Percentiles rank a stretch among this genome's conserved stretches.
Evolutionary conservation across 768 basidiomycete genomes (phyloP).

Genomic region (Suillus bovinus): DNA sequence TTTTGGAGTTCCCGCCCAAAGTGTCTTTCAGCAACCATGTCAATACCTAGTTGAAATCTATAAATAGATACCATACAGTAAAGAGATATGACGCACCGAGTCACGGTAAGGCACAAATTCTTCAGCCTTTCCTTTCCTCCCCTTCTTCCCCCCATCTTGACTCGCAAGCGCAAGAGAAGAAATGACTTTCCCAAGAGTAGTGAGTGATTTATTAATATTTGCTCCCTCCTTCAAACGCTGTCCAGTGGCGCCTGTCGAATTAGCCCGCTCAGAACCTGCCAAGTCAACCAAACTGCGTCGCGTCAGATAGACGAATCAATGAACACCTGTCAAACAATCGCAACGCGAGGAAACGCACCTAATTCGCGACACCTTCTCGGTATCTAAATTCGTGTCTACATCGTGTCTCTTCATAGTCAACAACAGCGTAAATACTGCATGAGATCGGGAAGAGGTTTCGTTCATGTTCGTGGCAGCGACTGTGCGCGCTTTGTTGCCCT

Average conservation of each 20-base stretch:
- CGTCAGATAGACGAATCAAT: constrained; percentile 13
- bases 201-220: constrained; percentile 98
- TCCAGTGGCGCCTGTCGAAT: constrained; percentile 97
- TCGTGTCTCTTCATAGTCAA: constrained; percentile 93
- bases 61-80: constrained; percentile 1
- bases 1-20: constrained; percentile 95
- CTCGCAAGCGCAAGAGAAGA: constrained; percentile 75
- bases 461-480: constrained; percentile 99
- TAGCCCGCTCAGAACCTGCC: constrained; percentile 95
- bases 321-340: not conserved
- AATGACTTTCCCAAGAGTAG: constrained; percentile 97
- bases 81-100: constrained; percentile 59
- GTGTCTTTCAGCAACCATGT: constrained; percentile 99
- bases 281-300: constrained; percentile 83
- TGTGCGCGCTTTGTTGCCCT: constrained; percentile 97
- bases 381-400: constrained; percentile 79
- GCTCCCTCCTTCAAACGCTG: constrained; percentile 96
- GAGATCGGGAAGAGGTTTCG: constrained; percentile 97
- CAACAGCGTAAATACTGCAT: constrained; percentile 96
- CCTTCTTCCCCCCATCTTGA: constrained; percentile 68
- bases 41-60: constrained; percentile 59
- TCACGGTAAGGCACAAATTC: constrained; percentile 98
- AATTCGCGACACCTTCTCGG: constrained; percentile 99
- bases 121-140: constrained; percentile 85
- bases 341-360: constrained; percentile 47